Conservation (phyloP, 805 yeast genomes). For the Candida arabinofermentans region DNA sequence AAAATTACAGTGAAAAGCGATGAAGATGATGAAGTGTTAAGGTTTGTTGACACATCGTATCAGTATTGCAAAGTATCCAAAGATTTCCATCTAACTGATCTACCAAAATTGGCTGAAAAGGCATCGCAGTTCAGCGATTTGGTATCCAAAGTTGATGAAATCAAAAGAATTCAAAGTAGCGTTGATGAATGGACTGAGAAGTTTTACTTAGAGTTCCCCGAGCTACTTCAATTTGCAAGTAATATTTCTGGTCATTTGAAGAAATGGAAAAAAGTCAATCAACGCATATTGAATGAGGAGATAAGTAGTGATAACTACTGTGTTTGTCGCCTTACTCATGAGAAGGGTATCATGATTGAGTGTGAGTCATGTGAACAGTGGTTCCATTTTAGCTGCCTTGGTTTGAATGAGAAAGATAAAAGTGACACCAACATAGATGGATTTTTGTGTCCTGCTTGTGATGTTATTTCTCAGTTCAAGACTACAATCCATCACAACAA, state of each 20-base stretch:
- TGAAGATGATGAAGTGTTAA: conserved; percentile 10
- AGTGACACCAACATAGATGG: conserved; percentile 31
- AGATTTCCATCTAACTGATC: conserved; percentile 1
- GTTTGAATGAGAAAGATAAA: conserved; percentile 24
- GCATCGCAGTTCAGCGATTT: conserved; percentile 11
- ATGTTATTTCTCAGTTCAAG: conserved; percentile 23
- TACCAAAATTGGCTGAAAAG: conserved; percentile 9
- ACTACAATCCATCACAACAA: conserved; percentile 17
- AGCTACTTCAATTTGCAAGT: conserved; percentile 8
- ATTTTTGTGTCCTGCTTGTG: conserved; percentile 56
- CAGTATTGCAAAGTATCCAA: conserved; percentile 7
- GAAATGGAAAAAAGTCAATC: conserved; percentile 8
- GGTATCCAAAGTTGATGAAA: conserved; percentile 2
- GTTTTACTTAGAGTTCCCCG: conserved; percentile 8
- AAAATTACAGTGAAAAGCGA: background rate
- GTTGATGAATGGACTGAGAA: conserved; percentile 15
- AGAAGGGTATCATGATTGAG: conserved; percentile 60
- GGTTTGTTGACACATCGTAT: conserved; percentile 10
- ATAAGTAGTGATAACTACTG: conserved; percentile 39
- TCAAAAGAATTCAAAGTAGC: conserved; percentile 6
- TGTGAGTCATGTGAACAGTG: conserved; percentile 70
- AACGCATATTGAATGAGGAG: conserved; percentile 16
- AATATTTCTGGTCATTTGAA: conserved; percentile 12
- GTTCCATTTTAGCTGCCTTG: conserved; percentile 63
- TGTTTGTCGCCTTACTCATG: conserved; percentile 54